Conservation (phyloP, 495 filamentous ascomycete species). For the Glonium stellatum region DNA sequence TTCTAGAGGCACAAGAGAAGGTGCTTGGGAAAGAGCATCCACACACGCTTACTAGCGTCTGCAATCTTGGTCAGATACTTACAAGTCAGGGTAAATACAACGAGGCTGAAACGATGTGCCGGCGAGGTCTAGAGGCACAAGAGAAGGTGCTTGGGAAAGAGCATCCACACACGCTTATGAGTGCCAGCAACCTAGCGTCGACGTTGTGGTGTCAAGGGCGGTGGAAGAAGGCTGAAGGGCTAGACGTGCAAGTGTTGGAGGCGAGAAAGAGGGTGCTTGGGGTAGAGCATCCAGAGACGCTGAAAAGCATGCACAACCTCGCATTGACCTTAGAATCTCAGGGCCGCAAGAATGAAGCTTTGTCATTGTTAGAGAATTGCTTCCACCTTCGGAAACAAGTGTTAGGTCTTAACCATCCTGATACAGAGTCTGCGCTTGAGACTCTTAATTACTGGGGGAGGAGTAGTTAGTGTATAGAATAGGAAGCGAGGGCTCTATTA, state of each 20-base stretch:
- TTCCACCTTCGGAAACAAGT: not conserved
- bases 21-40: not conserved
- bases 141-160: constrained; percentile 13
- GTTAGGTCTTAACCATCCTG: constrained; percentile 1
- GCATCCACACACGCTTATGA: constrained; percentile 9
- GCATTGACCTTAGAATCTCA: not conserved
- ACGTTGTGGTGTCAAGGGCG: constrained; percentile 12
- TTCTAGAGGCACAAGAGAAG: not conserved
- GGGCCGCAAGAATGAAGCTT: constrained; percentile 1
- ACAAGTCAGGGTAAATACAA: not conserved
- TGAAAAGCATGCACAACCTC: constrained; percentile 1
- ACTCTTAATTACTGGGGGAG: not conserved
- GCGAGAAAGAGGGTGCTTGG: constrained; percentile 3
- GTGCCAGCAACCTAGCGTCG: constrained; percentile 5
- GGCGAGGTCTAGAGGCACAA: not conserved
- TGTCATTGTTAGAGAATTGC: constrained; percentile 1
- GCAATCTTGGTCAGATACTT: not conserved
- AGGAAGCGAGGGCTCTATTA: no score
- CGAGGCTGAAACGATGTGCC: not conserved
- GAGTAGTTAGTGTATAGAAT: no score
- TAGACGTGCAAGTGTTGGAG: not conserved
- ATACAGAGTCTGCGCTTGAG: constrained; percentile 1
- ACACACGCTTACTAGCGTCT: not conserved
- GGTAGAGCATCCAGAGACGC: constrained; percentile 4
- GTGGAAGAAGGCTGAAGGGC: constrained; percentile 22